Base-by-base conservation (phyloP, 768 basidiomycete genomes). In the Trametes cingulata region DNA sequence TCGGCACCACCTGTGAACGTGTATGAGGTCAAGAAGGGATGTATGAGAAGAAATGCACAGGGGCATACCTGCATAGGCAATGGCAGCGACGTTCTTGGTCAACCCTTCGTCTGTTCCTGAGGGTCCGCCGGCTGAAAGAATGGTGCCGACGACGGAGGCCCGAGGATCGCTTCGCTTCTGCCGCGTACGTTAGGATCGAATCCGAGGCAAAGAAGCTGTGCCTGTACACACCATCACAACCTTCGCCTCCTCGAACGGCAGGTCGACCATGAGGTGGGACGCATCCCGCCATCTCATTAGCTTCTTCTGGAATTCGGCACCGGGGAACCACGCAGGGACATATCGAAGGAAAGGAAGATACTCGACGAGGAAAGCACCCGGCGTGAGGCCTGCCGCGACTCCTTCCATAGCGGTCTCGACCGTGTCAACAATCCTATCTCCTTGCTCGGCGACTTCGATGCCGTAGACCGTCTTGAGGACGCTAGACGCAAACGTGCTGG, bases 291-390 rank as follows among this genome's bases (percentile, higher is more conserved):
- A 64, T 25, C 45, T n/a, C 3, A 17, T 37, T 1, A 59, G 37
- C 27, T 40, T 48, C 15, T 42, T 58, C 55, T 69, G 64, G 59
- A 68, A 71, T 13, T 60, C 60, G 9, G 70, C 67, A 4, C 70
- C 70, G 14, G 70, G 70, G 14, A 71, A 39, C 70, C 70, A 71
- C 24, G 8, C 27, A 14, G 70, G 70, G 7, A 69, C 22, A 41
- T 65, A 52, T 10, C 64, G 61, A 13, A 69, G 42, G 43, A 65
- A 59, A 4, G 64, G 64, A 12, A 65, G 49, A 12, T 55, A 56
- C n/a, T 65, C 58, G 0, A 66, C 58, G 2, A 60, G 45, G 51
- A 65, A 62, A 8, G 52, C 39, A 10, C 64, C 64, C 1, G 64
- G 61, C 3, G 56, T 58, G 12, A 54, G 33, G 14, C 55, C 59